Conservation (phyloP, 75 land plant species). For the Picea sitchensis region DNA sequence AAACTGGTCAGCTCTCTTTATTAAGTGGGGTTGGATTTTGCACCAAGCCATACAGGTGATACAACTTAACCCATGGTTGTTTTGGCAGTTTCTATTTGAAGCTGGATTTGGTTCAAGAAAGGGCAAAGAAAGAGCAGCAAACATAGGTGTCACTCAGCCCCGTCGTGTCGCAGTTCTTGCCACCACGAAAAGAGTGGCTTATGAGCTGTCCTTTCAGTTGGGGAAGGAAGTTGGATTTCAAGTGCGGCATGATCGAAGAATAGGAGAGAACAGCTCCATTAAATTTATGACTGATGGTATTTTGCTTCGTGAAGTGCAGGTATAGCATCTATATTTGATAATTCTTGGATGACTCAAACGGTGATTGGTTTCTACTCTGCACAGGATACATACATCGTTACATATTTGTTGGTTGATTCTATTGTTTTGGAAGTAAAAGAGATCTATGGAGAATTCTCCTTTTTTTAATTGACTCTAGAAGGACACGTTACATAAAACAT, state of each 20-base stretch:
- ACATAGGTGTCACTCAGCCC: constrained; percentile 95
- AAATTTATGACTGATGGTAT: constrained; percentile 99
- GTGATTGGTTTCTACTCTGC: not conserved
- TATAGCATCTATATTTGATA: not conserved
- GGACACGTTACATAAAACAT: no score
- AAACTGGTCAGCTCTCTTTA: constrained; percentile 2
- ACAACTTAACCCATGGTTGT: not conserved
- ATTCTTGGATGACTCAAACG: not conserved
- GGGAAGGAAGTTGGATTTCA: constrained; percentile 99
- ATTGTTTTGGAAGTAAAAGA: not conserved
- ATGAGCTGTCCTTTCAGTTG: constrained; percentile 72
- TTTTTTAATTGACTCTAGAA: not conserved
- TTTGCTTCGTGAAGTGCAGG: constrained; percentile 96
- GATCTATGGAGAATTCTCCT: not conserved
- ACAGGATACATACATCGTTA: not conserved
- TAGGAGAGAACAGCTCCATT: constrained; percentile 73
- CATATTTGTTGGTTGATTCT: not conserved
- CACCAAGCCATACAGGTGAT: not conserved
- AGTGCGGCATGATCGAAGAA: constrained; percentile 86
- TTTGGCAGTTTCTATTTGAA: constrained; percentile 86
- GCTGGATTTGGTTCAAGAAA: constrained; percentile 87
- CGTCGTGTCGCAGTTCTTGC: constrained; percentile 98
- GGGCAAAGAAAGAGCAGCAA: constrained; percentile 43
- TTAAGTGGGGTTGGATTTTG: not conserved
- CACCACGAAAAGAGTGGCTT: constrained; percentile 89